A percentile compares a stretch with the other conserved stretches of the same genome.
phyloP scores from a whole-genome alignment of 1,284 basidiomycete species.

The Boletellus dicymbophilus region DNA sequence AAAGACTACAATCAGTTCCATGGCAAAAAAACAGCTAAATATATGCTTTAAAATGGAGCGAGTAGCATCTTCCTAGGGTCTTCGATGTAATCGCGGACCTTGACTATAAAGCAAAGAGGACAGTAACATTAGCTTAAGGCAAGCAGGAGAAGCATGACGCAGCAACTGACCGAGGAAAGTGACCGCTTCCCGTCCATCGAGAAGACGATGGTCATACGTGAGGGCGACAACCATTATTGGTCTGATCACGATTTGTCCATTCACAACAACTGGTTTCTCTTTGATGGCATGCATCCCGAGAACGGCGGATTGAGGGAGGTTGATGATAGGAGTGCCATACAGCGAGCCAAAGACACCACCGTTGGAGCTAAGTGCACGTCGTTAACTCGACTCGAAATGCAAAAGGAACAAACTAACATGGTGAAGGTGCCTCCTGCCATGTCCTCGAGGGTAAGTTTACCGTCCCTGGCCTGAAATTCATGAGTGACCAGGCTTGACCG shows the following conservation, averaged over 20 bases:
- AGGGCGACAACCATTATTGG: slow-evolving; percentile 96
- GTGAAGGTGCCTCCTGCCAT: slow-evolving; percentile 98
- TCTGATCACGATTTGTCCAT: slow-evolving; percentile 94
- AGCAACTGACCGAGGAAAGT: slow-evolving; percentile 88
- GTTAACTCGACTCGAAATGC: neutral
- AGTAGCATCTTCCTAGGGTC: slow-evolving; percentile 62
- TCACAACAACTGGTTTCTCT: slow-evolving; percentile 90
- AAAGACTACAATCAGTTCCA: slow-evolving; percentile 9
- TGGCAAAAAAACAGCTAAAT: slow-evolving; percentile 3
- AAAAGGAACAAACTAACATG: slow-evolving; percentile 59
- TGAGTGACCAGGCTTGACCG: slow-evolving; percentile 8
- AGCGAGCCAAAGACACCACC: slow-evolving; percentile 98
- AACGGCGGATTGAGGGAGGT: slow-evolving; percentile 94
- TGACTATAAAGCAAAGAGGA: slow-evolving; percentile 49
- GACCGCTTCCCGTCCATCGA: slow-evolving; percentile 96
- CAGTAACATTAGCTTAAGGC: slow-evolving; percentile 8
- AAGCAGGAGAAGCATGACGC: slow-evolving; percentile 2
- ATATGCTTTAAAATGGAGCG: slow-evolving; percentile 24
- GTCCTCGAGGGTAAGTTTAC: slow-evolving; percentile 94
- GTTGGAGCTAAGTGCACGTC: slow-evolving; percentile 72
- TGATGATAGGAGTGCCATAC: slow-evolving; percentile 97
- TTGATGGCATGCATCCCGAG: slow-evolving; percentile 98
- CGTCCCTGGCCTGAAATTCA: slow-evolving; percentile 77
- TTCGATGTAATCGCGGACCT: slow-evolving; percentile 58
- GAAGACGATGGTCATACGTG: slow-evolving; percentile 95